A percentile compares a stretch with the other conserved stretches of the same genome.
Conservation (phyloP, 2,329 filamentous ascomycete genomes). For the Myotisia sp. region DNA sequence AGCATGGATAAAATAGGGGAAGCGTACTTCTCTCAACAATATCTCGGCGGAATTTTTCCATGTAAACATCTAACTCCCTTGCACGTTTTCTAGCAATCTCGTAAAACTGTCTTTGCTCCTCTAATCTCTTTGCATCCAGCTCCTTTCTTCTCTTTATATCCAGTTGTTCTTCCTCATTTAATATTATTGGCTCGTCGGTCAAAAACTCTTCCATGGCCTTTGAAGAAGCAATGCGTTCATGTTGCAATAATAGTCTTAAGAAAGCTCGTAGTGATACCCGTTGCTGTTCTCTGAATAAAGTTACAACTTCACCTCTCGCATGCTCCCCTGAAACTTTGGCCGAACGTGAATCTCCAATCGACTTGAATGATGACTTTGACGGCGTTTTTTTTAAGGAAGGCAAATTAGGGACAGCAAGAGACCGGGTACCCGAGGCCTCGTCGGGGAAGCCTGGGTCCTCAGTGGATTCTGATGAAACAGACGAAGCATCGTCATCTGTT, state of each 20-base stretch:
- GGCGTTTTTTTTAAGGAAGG: background rate
- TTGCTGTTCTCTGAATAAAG: constrained; percentile 74
- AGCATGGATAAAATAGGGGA: background rate
- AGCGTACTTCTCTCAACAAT: constrained; percentile 54
- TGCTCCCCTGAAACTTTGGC: constrained; percentile 29
- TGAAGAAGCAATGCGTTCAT: constrained; percentile 68
- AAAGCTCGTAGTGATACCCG: constrained; percentile 84
- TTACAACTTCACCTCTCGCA: constrained; percentile 34
- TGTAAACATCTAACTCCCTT: constrained; percentile 88
- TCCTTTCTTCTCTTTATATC: constrained; percentile 68
- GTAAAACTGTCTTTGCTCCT: constrained; percentile 89
- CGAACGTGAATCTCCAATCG: constrained; percentile 9
- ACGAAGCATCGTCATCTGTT: constrained; percentile 63
- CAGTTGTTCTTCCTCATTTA: constrained; percentile 67
- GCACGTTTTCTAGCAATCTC: constrained; percentile 85
- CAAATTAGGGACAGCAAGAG: constrained; percentile 14
- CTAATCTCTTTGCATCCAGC: constrained; percentile 74
- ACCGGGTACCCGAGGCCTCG: constrained; percentile 21
- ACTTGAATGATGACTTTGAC: constrained; percentile 15
- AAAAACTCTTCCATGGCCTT: constrained; percentile 77
- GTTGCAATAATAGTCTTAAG: constrained; percentile 70
- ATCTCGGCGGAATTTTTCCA: constrained; percentile 64
- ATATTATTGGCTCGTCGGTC: constrained; percentile 52
- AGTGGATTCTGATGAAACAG: constrained; percentile 67
- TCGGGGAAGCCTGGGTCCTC: constrained; percentile 38